Evolutionary conservation across 192 early-diverging fungal genomes (phyloP), one percentile per base, ranked within the genome.

Genomic region (Gaertneriomyces semiglobifer): DNA sequence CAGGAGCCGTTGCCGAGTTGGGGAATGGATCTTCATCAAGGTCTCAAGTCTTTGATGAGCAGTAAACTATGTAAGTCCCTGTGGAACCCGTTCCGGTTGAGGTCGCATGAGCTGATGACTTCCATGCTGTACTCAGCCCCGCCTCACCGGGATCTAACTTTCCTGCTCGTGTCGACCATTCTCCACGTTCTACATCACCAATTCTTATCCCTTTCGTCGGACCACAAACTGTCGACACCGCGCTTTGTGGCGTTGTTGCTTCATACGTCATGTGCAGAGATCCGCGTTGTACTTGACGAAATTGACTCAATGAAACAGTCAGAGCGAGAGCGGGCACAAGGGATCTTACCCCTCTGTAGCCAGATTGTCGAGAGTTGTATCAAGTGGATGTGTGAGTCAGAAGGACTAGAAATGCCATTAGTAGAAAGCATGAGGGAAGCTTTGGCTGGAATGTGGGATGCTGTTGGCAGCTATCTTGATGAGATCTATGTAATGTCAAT

Each of bases 241-340:
- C 59, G 63, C 16, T 63, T 63, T 41, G 50, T 18, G 1, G 57
- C 68, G 10, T 18, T 70, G 25, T 46, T 70, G 42, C 20, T 63
- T 18, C 68, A 70, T 41, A 20, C 63, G 16, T 59, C 68, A 1
- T 58, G 68, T 10, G 68, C 47, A 3, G 68, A 70, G 44, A 42
- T 53, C 20, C 68, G 68, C 18, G 47, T 70, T 0, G 48, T 62
- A 7, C 60, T 70, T 14, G 68, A 70, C 19, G 68, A 70, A 50
- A 18, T 50, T 18, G 48, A 12, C 48, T 0, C 48, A 0, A 50
- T 12, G 48, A 50, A 50, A 50, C 12, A 18, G 11, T 50, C 48
- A 50, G 25, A 33, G 25, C 25, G 25, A 50, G 59, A 14, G 10
- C 62, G 18, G 6, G 10, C 19, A 18, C 48, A 16, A 18, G 16